Conservation (phyloP, 2,329 filamentous ascomycete genomes). For the Shiraia sp. region DNA sequence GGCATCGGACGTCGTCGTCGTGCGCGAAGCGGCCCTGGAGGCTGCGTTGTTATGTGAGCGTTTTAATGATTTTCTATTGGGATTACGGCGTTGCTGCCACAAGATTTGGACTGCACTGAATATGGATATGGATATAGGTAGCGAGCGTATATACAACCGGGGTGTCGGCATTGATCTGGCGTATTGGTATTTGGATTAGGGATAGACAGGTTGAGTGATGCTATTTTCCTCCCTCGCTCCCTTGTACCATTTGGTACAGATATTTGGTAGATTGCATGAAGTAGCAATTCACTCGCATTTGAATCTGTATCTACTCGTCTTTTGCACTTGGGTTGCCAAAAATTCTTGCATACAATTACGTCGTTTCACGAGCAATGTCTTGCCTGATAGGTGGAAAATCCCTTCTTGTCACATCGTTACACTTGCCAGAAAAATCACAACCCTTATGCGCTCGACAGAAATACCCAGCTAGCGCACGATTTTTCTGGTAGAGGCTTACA, state of each 20-base stretch:
- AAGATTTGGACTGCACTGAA: no score
- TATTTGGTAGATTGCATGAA: no score
- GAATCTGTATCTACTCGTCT: no score
- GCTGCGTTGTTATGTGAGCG: constrained; percentile 53
- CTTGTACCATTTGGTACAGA: neutral
- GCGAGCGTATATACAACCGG: neutral
- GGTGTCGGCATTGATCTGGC: constrained; percentile 3
- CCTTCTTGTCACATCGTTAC: neutral
- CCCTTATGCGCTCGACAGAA: no score
- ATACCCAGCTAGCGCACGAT: no score
- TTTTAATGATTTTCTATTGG: neutral
- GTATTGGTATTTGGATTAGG: constrained; percentile 5
- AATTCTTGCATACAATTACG: no score
- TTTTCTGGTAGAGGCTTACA: no score
- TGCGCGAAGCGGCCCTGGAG: constrained; percentile 52
- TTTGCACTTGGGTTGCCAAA: no score
- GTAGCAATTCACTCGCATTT: no score
- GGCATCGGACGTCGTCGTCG: constrained; percentile 50
- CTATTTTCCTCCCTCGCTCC: neutral
- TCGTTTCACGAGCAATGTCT: no score
- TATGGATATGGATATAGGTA: neutral
- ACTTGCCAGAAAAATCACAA: neutral
- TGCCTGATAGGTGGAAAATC: no score
- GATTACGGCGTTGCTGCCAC: no score
- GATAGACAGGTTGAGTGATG: constrained; percentile 6